These are phyloP conservation scores for Posidonia australis DNA, from an alignment of 106 monocot genomes.

Conservation along the genomic window DNA sequence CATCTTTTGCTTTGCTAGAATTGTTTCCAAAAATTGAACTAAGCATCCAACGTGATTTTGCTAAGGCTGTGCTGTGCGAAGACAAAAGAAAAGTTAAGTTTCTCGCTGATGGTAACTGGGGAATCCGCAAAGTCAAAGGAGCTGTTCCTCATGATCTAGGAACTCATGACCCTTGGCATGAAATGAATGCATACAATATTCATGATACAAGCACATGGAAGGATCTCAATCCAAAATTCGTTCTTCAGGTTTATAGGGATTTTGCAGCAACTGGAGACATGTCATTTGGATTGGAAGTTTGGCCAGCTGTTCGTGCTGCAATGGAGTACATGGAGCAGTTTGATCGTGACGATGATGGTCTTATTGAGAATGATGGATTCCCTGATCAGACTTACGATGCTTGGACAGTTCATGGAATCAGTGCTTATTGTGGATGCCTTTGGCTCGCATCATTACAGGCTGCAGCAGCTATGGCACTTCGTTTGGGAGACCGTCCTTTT, in stretches of 20 bases:
- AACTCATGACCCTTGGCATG: slow-evolving; percentile 93
- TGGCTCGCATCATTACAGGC: slow-evolving; percentile 94
- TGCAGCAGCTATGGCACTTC: slow-evolving; percentile 76
- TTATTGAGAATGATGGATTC: slow-evolving; percentile 99
- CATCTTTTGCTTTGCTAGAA: slow-evolving; percentile 90
- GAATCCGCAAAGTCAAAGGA: slow-evolving; percentile 83
- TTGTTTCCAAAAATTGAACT: slow-evolving; percentile 94
- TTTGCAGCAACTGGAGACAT: slow-evolving; percentile 94
- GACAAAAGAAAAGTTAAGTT: slow-evolving; percentile 81
- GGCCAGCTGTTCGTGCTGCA: slow-evolving; percentile 79
- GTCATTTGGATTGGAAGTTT: slow-evolving; percentile 77
- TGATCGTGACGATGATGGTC: slow-evolving; percentile 93
- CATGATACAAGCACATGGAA: slow-evolving; percentile 99
- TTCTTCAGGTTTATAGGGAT: slow-evolving; percentile 94
- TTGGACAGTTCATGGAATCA: slow-evolving; percentile 94
- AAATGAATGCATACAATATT: slow-evolving; percentile 98
- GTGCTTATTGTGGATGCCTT: slow-evolving; percentile 89
- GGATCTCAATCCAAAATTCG: slow-evolving; percentile 97
- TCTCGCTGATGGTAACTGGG: slow-evolving; percentile 73
- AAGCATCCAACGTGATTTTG: slow-evolving; percentile 87
- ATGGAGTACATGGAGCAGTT: slow-evolving; percentile 97
- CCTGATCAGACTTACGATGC: slow-evolving; percentile 99
- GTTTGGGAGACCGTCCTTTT: slow-evolving; percentile 61
- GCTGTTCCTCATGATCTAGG: slow-evolving; percentile 98
- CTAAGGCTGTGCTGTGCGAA: slow-evolving; percentile 63